These are phyloP conservation scores for Tylopilus balloui DNA, from an alignment of 768 basidiomycete genomes.

Conservation along the genomic window DNA sequence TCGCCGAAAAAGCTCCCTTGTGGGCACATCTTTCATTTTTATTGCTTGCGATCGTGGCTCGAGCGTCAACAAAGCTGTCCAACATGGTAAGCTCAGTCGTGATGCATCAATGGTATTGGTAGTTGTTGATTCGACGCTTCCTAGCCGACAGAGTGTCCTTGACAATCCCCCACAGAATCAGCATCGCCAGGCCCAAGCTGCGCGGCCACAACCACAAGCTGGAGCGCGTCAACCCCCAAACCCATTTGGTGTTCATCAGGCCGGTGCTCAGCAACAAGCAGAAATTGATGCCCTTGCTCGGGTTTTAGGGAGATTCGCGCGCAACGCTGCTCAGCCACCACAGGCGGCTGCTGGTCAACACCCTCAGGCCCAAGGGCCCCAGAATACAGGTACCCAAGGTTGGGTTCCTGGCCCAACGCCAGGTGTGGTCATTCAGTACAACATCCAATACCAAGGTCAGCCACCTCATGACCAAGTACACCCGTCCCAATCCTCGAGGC, in stretches of 20 bases:
- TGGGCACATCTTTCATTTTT: constrained; percentile 97
- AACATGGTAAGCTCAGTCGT: constrained; percentile 68
- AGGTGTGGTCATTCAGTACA: constrained; percentile 58
- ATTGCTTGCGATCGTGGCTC: constrained; percentile 95
- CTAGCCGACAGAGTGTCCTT: constrained; percentile 72
- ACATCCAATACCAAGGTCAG: constrained; percentile 53
- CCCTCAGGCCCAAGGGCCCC: constrained; percentile 29
- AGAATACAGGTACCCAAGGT: constrained; percentile 31
- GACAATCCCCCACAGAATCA: constrained; percentile 42
- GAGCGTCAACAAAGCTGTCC: constrained; percentile 99
- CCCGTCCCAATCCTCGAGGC: constrained; percentile 30
- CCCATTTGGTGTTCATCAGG: constrained; percentile 26
- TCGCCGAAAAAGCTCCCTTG: constrained; percentile 96
- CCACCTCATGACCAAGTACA: constrained; percentile 32
- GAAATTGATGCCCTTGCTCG: constrained; percentile 37
- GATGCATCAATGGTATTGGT: neutral
- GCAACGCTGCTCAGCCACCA: constrained; percentile 45
- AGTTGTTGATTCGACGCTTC: constrained; percentile 1
- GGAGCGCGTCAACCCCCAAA: constrained; percentile 32
- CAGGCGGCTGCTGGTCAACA: constrained; percentile 29
- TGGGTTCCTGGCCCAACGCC: constrained; percentile 36
- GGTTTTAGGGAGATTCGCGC: constrained; percentile 49
- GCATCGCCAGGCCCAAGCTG: constrained; percentile 27
- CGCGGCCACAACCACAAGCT: constrained; percentile 25
- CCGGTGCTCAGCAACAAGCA: constrained; percentile 32